Evolutionary conservation across 2,329 filamentous ascomycete genomes (phyloP).

Genomic region (Calonectria honghensis): DNA sequence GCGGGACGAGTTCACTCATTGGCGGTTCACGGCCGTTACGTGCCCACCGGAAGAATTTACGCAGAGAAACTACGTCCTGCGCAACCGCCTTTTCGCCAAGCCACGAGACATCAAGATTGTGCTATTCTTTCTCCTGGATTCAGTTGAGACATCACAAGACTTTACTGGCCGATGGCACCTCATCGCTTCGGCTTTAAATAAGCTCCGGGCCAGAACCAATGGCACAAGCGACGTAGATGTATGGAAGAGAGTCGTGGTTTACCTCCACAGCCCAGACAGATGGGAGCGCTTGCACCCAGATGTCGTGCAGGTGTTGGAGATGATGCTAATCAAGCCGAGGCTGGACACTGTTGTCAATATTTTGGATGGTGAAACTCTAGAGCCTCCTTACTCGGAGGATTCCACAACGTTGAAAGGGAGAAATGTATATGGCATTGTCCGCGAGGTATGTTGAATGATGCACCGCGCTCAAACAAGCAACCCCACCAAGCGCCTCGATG

Average conservation of each 20-base stretch:
- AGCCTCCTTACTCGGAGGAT: background rate
- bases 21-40: background rate
- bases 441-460: background rate
- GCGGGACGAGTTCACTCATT: background rate
- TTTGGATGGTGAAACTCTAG: background rate
- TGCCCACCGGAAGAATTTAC: background rate
- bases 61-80: background rate
- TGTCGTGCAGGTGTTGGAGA: background rate
- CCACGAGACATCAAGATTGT: background rate
- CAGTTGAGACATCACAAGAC: background rate
- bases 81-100: background rate
- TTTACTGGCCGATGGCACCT: background rate
- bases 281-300: background rate
- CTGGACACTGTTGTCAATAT: background rate
- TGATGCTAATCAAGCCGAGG: background rate
- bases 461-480: too few species aligned
- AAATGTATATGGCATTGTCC: background rate
- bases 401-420: background rate
- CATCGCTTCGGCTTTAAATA: background rate
- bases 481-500: too few species aligned
- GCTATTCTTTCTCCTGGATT: background rate
- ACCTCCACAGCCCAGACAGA: background rate
- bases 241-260: background rate
- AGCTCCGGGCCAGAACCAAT: background rate
- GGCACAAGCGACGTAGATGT: background rate